Evolutionary conservation across 352 stramenopile species (phyloP).

Genomic region (Globisporangium carolinianum): DNA sequence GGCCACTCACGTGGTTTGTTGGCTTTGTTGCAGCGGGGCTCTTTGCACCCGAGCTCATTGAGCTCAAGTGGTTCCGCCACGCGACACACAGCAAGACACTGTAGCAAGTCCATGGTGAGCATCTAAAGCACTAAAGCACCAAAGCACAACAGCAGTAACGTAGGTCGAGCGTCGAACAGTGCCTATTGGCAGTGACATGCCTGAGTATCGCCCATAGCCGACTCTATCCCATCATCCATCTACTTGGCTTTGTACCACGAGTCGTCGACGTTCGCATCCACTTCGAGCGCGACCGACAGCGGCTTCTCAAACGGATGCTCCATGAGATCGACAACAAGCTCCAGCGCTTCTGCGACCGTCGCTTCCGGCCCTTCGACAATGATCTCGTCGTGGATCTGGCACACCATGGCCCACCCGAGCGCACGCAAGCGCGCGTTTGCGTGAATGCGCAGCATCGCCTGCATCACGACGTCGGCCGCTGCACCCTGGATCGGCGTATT

Average conservation of each 20-base stretch:
- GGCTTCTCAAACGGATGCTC: constrained; percentile 94
- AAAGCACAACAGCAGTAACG: not conserved
- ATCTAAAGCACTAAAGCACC: not conserved
- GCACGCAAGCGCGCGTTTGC: constrained; percentile 86
- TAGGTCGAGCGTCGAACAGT: not conserved
- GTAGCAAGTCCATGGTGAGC: too few species aligned
- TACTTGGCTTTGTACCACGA: constrained; percentile 99
- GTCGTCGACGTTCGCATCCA: constrained; percentile 93
- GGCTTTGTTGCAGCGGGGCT: constrained; percentile 55
- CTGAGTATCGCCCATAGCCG: not conserved
- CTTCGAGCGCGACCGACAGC: constrained; percentile 85
- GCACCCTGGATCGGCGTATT: constrained; percentile 99
- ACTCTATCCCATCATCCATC: not conserved
- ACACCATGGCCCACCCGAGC: constrained; percentile 97
- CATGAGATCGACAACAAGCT: constrained; percentile 92
- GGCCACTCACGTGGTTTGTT: constrained; percentile 65
- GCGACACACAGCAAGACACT: constrained; percentile 13
- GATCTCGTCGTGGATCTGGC: constrained; percentile 99
- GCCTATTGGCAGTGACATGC: not conserved
- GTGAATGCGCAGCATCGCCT: constrained; percentile 98
- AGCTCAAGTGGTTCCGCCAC: constrained; percentile 76
- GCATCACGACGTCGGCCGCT: constrained; percentile 98
- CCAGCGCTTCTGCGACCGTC: constrained; percentile 88
- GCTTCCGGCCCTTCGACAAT: constrained; percentile 99
- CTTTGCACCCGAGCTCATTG: constrained; percentile 56